Base-by-base conservation (phyloP, 192 early-diverging fungal species). In the Rhizoclosmatium sp. region DNA sequence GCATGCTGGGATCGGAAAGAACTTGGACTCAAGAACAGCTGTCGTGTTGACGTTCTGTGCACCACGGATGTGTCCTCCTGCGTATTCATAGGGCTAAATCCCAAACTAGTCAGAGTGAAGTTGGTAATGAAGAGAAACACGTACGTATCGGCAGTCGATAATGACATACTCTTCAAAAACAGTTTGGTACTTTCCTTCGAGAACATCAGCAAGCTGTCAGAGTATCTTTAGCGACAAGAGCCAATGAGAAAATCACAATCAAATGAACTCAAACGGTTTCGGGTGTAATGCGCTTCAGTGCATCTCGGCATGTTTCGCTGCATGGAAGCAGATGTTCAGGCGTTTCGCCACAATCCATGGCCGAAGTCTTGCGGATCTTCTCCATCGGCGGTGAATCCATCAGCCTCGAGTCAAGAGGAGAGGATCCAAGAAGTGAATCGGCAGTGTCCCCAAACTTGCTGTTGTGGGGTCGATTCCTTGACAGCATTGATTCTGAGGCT, bases 1-100 rank as follows among this genome's bases (percentile, higher is more conserved):
- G 5, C 16, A 16, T 0, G 73, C 82, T 2, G 73, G 62, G 23
- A 84, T 84, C 7, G 69, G 80, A 4, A 94, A 87, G 59, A 96
- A 86, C 40, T 91, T 68, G 68, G 82, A 48, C 66, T 93, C 88
- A 23, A 96, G 80, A 0, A 87, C 85, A 21, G 87, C 87, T 2
- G 83, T 78, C 0, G 89, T 89, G 54, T 92, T 88, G 60, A 95
- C 84, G 78, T 96, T 96, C 47, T 84, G 83, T 0, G 95, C 94
- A 0, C 86, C 84, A 4, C 80, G 83, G 71, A 96, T 95, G 69
- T 96, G 95, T 14, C 95, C 95, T 51, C 94, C 94, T 68, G 92
- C 86, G 79, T 90, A 95, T 82, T 96, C 95, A 78, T 94, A 96
- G 12, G 93, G 93, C 77, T 78, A 14, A 9, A 23, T 39, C 60